These are phyloP conservation scores for Corynespora cassiicola DNA, from an alignment of 2,329 filamentous ascomycete species.

Conservation along the genomic window DNA sequence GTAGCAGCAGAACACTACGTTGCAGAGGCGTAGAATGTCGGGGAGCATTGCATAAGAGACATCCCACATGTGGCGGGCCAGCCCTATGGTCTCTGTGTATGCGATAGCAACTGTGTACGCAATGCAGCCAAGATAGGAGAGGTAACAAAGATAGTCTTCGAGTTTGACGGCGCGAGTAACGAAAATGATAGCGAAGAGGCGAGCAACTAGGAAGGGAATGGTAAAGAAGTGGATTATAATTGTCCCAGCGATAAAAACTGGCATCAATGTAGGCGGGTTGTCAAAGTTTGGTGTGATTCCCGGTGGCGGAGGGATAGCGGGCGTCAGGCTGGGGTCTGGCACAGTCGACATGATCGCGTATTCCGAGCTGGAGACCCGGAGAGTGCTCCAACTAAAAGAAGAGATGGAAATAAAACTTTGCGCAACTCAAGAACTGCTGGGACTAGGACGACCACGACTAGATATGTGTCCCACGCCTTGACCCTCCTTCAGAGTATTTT, in stretches of 20 bases:
- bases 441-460: no score
- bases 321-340: not conserved
- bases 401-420: no score
- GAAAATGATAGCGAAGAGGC: slow-evolving; percentile 8
- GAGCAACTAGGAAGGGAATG: slow-evolving; percentile 4
- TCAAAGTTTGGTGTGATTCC: slow-evolving; percentile 5
- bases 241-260: slow-evolving; percentile 6
- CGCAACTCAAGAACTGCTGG: no score
- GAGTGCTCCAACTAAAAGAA: no score
- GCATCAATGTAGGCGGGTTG: slow-evolving; percentile 9
- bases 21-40: not conserved
- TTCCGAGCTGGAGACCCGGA: no score
- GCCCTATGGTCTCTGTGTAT: slow-evolving; percentile 1
- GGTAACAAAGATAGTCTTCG: slow-evolving; percentile 15
- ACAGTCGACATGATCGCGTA: no score
- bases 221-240: slow-evolving; percentile 7
- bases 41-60: not conserved
- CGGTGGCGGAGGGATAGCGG: slow-evolving; percentile 1
- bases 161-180: slow-evolving; percentile 1
- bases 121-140: slow-evolving; percentile 12
- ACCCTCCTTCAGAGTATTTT: no score
- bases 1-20: slow-evolving; percentile 6
- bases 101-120: slow-evolving; percentile 8
- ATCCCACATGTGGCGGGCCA: slow-evolving; percentile 12
- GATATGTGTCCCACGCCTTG: no score